phyloP scores from a whole-genome alignment of 345 rosid species.

The Odontarrhena argentea region DNA sequence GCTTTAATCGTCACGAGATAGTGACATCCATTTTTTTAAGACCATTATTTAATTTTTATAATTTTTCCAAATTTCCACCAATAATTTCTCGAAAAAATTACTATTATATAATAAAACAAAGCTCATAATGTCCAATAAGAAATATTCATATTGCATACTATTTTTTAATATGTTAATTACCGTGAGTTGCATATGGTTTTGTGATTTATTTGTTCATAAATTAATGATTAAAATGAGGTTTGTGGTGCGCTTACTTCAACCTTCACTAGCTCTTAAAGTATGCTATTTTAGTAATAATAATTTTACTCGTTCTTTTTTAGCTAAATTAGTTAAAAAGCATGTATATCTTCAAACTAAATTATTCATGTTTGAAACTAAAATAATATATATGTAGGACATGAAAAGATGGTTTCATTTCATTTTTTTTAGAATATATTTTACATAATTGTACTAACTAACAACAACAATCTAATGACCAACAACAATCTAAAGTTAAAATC shows the following conservation, averaged over 20 bases:
- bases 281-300: not conserved
- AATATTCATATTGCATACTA: slow-evolving; percentile 24
- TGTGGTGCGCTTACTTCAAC: slow-evolving; percentile 43
- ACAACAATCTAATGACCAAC: not conserved
- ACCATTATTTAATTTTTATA: not conserved
- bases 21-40: slow-evolving; percentile 31
- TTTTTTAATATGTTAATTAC: slow-evolving; percentile 23
- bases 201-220: slow-evolving; percentile 2
- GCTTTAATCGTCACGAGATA: slow-evolving; percentile 39
- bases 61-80: slow-evolving; percentile 14
- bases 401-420: slow-evolving; percentile 5
- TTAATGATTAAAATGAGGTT: slow-evolving; percentile 9
- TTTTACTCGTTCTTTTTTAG: too few relatives aligned
- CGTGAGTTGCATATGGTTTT: slow-evolving; percentile 27
- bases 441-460: slow-evolving; percentile 17
- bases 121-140: slow-evolving; percentile 1
- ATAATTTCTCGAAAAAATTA: slow-evolving; percentile 8
- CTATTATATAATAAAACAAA: slow-evolving; percentile 8
- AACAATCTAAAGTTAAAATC: slow-evolving; percentile 12
- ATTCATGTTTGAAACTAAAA: not conserved
- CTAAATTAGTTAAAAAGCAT: not conserved
- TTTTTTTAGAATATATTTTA: slow-evolving; percentile 13
- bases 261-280: slow-evolving; percentile 32
- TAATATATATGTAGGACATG: not conserved
- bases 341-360: not conserved